Percentiles rank a stretch among this genome's conserved stretches.
Conservation (phyloP, 208 protist species). For the Phytomonas sp. region DNA sequence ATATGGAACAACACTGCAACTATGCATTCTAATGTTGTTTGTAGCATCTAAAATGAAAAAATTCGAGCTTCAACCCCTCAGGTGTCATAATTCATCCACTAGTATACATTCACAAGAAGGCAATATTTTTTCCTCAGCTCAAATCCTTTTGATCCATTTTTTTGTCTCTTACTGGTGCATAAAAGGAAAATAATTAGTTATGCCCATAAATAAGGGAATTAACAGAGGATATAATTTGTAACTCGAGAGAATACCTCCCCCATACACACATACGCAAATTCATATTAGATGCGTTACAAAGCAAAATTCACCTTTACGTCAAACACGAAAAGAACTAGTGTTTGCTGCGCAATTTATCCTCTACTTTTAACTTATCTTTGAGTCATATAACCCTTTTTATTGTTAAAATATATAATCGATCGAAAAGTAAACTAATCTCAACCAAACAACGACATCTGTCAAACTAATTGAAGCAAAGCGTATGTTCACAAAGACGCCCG, state of each 20-base stretch:
- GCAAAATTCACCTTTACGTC: neutral
- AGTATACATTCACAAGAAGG: constrained; percentile 1
- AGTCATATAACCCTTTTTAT: neutral
- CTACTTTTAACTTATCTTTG: neutral
- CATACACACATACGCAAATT: constrained; percentile 9
- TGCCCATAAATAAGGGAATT: neutral
- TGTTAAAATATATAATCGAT: neutral
- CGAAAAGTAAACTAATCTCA: neutral
- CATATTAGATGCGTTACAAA: neutral
- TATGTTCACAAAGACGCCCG: neutral
- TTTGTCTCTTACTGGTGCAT: neutral
- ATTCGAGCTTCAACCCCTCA: neutral
- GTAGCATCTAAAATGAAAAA: neutral
- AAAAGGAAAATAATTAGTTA: constrained; percentile 10
- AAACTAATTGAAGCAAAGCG: neutral
- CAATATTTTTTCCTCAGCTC: neutral
- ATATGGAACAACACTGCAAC: neutral
- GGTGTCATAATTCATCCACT: neutral
- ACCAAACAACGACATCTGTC: neutral
- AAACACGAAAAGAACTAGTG: neutral
- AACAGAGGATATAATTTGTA: neutral
- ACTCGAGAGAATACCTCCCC: neutral
- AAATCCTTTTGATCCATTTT: neutral
- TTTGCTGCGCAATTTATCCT: neutral
- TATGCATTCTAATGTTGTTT: neutral